A percentile compares a stretch with the other conserved stretches of the same genome.
phyloP scores from a whole-genome alignment of 2,329 filamentous ascomycete genomes.

The Aspergillus japonicus region DNA sequence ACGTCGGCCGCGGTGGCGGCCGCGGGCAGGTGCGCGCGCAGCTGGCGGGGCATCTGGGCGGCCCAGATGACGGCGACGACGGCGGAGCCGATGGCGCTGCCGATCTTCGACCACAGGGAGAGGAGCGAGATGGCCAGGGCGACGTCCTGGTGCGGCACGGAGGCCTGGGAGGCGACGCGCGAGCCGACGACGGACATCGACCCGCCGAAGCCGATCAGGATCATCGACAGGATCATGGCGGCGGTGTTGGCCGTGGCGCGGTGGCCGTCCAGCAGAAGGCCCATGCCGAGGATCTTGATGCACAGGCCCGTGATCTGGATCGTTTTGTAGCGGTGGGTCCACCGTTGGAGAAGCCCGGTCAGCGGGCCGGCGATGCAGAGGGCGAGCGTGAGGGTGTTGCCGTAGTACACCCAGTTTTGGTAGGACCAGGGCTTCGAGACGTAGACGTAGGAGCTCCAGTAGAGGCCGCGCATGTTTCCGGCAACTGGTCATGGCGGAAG shows the following conservation, averaged over 20 bases:
- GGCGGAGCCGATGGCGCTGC: constrained; percentile 41
- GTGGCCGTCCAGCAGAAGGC: constrained; percentile 30
- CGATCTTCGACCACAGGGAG: constrained; percentile 43
- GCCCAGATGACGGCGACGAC: constrained; percentile 43
- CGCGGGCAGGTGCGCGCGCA: background rate
- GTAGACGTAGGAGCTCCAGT: constrained; percentile 13
- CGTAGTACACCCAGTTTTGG: constrained; percentile 44
- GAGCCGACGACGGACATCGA: constrained; percentile 43
- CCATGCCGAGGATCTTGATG: constrained; percentile 40
- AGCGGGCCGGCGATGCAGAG: constrained; percentile 41
- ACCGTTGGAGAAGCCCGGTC: constrained; percentile 30
- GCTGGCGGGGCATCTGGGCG: background rate
- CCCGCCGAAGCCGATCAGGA: constrained; percentile 39
- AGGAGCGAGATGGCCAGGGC: constrained; percentile 39
- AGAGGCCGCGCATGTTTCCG: constrained; percentile 1
- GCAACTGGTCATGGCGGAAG: background rate
- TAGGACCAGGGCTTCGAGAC: constrained; percentile 30
- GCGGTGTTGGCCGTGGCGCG: constrained; percentile 35
- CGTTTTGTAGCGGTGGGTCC: constrained; percentile 45
- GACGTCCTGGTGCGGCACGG: constrained; percentile 46
- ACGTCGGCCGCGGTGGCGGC: too few relatives aligned
- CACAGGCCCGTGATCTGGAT: constrained; percentile 42
- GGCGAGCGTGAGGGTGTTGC: constrained; percentile 41
- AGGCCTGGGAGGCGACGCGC: constrained; percentile 43
- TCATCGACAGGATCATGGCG: constrained; percentile 35